Base-by-base conservation (phyloP, 2,329 filamentous ascomycete species). In the Cercospora sp. region DNA sequence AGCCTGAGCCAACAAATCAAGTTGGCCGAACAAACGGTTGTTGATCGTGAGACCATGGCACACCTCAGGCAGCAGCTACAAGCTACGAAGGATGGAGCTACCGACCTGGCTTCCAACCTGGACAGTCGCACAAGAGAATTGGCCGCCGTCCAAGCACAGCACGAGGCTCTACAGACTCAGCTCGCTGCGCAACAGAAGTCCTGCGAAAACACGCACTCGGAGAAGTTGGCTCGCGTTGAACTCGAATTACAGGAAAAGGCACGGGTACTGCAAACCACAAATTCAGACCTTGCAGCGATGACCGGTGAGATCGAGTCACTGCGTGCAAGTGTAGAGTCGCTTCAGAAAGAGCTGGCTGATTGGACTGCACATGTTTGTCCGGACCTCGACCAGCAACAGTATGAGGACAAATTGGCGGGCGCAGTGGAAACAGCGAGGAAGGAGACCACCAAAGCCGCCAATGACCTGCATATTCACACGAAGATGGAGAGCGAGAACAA, bases 1-100 rank as follows among this genome's bases (percentile, higher is more conserved):
- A 65, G 72, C 18, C n/a, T 75, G 10, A 63, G 51, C 31, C 64
- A 69, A 51, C 67, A 64, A 8, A 64, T 74, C 61, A 67, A 72
- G 53, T 63, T 73, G n/a, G 23, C 64, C 9, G 31, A 63, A 18
- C 67, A 74, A 18, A 64, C 70, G 5, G 39, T 68, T n/a, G 59
- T 60, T 4, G 60, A 72, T 20, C 63, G 65, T 12, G 70, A 74
- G 53, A 61, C 36, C 4, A 72, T 74, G 16, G 26, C 42, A 31
- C 45, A 33, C 12, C 61, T 75, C 10, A 67, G 66, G 53, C 67
- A 71, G 36, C 64, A 72, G 65, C 48, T 75, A 1, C 61, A 64
- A 23, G 63, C 36, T 23, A 66, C 42, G 20, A 64, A 67, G 18
- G 18, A 55, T 3, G 63, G 45, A 16, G 48, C 68, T 13, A 39